These are phyloP conservation scores for Malus sieversii DNA, from an alignment of 306 rosid genomes.

Conservation along the genomic window DNA sequence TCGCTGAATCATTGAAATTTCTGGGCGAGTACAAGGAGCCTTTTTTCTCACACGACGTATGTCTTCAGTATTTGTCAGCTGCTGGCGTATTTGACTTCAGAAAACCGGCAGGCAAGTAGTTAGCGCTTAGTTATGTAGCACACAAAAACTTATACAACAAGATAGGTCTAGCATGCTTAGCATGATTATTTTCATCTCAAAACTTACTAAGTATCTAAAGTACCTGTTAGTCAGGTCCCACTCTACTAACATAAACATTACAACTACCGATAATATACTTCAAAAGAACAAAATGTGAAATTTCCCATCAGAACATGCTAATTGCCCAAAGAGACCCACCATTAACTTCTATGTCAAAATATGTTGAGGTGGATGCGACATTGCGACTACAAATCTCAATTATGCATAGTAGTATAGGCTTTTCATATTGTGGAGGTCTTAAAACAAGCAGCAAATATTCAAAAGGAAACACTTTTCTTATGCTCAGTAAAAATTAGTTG, in stretches of 20 bases:
- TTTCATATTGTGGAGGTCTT: neutral
- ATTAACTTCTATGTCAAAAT: neutral
- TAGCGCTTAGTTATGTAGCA: neutral
- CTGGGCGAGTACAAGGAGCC: conserved; percentile 84
- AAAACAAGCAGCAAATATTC: neutral
- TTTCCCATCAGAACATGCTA: neutral
- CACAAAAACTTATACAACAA: neutral
- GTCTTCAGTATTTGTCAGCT: conserved; percentile 82
- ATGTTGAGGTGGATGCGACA: neutral
- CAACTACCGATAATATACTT: neutral
- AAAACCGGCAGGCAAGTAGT: conserved; percentile 16
- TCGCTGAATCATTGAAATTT: conserved; percentile 80
- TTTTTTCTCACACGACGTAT: conserved; percentile 88
- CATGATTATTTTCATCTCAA: neutral
- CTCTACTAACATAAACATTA: neutral
- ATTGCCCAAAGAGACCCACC: neutral
- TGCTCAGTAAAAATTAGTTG: neutral
- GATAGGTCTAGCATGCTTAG: neutral
- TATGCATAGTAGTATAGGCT: neutral
- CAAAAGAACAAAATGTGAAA: neutral
- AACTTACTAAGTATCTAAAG: neutral
- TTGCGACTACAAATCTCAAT: neutral
- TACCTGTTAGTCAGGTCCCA: neutral
- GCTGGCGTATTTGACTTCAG: conserved; percentile 81
- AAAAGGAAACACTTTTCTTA: neutral